A percentile compares a stretch with the other conserved stretches of the same genome.
Evolutionary conservation across 208 protist species (phyloP).

Genomic region (Wallacemonas collosoma): DNA sequence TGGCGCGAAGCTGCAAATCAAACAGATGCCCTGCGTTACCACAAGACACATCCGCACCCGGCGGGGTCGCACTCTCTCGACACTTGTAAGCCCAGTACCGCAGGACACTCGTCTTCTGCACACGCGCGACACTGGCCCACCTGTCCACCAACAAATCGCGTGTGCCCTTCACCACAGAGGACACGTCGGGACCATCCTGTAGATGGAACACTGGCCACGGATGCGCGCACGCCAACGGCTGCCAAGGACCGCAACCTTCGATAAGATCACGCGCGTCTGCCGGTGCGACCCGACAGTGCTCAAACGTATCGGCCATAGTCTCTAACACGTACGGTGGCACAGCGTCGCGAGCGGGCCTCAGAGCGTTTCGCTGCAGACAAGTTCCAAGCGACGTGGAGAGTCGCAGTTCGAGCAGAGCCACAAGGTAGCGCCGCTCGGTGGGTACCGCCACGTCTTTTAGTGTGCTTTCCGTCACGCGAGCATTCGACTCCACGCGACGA

Average conservation of each 20-base stretch:
- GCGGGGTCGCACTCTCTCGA: background rate
- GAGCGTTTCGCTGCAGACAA: constrained; percentile 53
- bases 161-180: background rate
- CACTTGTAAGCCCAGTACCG: background rate
- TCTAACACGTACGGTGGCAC: constrained; percentile 54
- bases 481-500: background rate
- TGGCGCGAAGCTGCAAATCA: constrained; percentile 55
- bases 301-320: constrained; percentile 58
- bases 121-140: background rate
- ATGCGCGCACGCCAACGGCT: constrained; percentile 27
- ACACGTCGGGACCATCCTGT: constrained; percentile 4
- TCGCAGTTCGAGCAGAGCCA: constrained; percentile 53
- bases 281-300: constrained; percentile 21
- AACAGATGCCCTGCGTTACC: background rate
- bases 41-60: background rate
- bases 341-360: constrained; percentile 15
- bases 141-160: background rate
- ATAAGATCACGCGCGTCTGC: background rate
- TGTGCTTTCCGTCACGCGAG: too few relatives aligned
- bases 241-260: background rate
- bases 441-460: background rate
- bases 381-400: constrained; percentile 40
- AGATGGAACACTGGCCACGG: constrained; percentile 25
- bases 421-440: background rate
- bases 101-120: background rate